Evolutionary conservation across 1,284 basidiomycete genomes (phyloP), one percentile per base, ranked within the genome.

Genomic region (Coniferiporia sulphurascens): DNA sequence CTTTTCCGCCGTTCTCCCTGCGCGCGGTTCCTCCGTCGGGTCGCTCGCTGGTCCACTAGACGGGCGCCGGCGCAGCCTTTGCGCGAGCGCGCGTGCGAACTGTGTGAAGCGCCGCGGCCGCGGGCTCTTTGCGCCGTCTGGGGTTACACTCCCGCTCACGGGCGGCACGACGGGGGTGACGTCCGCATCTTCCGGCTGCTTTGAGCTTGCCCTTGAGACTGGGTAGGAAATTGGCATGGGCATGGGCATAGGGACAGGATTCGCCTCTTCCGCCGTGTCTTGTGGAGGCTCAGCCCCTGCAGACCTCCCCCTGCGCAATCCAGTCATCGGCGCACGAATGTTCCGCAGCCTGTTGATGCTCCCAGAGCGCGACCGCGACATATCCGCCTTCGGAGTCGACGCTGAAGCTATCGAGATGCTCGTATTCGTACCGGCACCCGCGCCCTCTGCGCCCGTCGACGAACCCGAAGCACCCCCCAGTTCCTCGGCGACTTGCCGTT

Each of bases 391-490:
- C 49, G 63, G 60, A 36, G 59, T 45, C 56, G 62, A 57, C 35
- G 65, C 66, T 43, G 66, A 67, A 1, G 66, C 61, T 22, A 54
- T 46, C 21, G 63, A 65, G 51, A 58, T 59, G 32, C 65, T 66
- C 36, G 65, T 65, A 46, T 65, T 66, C 34, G 53, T 61, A 54
- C 65, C 67, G 57, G 66, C 64, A 35, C 67, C 65, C 38, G 56
- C 52, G 52, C 61, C 63, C 49, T 7, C 52, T 10, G 34, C 12
- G 32, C n/a, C 19, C 12, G 3, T 38, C 17, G 17, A 19, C 55
- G 63, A 27, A 27, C 27, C 5, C 3, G 27, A 5, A 2, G 27
- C 27, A 27, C 27, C 27, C 5, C 27, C 27, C 27, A 27, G 5
- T 27, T 27, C 27, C 5, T 27, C 27, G 27, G 2, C 27, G 2